Percentiles rank a stretch among this genome's conserved stretches.
phyloP scores from a whole-genome alignment of 1,139 yeast species.

The Hemisphaericaspora xylofermentans region DNA sequence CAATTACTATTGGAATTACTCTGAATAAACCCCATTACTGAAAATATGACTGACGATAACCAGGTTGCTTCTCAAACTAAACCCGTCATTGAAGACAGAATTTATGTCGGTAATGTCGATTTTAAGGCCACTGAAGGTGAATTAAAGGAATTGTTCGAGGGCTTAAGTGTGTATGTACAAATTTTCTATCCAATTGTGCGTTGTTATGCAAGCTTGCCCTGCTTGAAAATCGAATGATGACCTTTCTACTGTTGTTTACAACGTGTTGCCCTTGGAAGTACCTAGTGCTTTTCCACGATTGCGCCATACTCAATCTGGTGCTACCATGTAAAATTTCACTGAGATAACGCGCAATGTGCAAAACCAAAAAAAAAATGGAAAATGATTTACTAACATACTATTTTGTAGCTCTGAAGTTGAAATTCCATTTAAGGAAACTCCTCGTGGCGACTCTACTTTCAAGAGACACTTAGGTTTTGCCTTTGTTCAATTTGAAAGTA shows the following conservation, averaged over 20 bases:
- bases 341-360: background rate
- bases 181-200: too few relatives aligned
- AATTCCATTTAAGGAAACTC: constrained; percentile 39
- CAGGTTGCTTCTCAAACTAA: constrained; percentile 17
- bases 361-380: background rate
- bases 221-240: too few relatives aligned
- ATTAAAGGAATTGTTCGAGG: constrained; percentile 42
- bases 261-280: too few relatives aligned
- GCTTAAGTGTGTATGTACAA: constrained; percentile 34
- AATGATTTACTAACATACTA: constrained; percentile 8
- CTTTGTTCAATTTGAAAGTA: constrained; percentile 50
- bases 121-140: constrained; percentile 54
- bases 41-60: constrained; percentile 2
- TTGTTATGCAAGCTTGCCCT: too few relatives aligned
- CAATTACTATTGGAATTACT: background rate
- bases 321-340: background rate
- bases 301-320: background rate
- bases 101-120: constrained; percentile 54
- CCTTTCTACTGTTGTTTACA: too few relatives aligned
- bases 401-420: constrained; percentile 31
- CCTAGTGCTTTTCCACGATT: background rate
- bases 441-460: constrained; percentile 32
- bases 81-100: constrained; percentile 42
- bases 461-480: constrained; percentile 53
- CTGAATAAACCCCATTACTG: background rate